Conservation (phyloP, 2,329 filamentous ascomycete species). For the Cladobotryum mycophilum region DNA sequence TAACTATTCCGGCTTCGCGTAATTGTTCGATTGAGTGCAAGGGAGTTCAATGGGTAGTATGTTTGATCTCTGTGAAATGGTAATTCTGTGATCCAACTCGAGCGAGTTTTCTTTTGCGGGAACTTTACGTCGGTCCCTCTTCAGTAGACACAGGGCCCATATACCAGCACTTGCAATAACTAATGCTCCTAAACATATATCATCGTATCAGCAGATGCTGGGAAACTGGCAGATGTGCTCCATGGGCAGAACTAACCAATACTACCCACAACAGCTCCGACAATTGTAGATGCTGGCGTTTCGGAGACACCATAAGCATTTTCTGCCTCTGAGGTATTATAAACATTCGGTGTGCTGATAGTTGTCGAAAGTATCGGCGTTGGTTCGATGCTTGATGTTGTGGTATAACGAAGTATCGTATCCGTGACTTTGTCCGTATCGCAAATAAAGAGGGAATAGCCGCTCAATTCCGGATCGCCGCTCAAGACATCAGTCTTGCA, state of each 20-base stretch:
- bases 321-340: not conserved
- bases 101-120: not conserved
- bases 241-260: conserved; percentile 10
- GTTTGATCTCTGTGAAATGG: no score
- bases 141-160: conserved; percentile 9
- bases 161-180: not conserved
- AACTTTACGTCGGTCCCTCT: not conserved
- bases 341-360: no score
- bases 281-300: conserved; percentile 1
- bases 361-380: not conserved
- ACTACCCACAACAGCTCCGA: conserved; percentile 11
- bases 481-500: conserved; percentile 19
- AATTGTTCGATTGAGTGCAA: no score
- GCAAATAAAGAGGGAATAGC: conserved; percentile 18
- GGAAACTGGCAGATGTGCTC: not conserved
- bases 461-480: conserved; percentile 9
- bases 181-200: conserved; percentile 1
- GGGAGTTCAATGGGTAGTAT: no score
- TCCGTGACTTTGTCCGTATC: conserved; percentile 15
- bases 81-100: not conserved
- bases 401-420: conserved; percentile 15
- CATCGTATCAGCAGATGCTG: not conserved
- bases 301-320: not conserved
- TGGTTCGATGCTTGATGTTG: not conserved
- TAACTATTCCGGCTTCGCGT: no score